Base-by-base conservation (phyloP, 2,329 filamentous ascomycete genomes). In the Lizonia empirigonia region DNA sequence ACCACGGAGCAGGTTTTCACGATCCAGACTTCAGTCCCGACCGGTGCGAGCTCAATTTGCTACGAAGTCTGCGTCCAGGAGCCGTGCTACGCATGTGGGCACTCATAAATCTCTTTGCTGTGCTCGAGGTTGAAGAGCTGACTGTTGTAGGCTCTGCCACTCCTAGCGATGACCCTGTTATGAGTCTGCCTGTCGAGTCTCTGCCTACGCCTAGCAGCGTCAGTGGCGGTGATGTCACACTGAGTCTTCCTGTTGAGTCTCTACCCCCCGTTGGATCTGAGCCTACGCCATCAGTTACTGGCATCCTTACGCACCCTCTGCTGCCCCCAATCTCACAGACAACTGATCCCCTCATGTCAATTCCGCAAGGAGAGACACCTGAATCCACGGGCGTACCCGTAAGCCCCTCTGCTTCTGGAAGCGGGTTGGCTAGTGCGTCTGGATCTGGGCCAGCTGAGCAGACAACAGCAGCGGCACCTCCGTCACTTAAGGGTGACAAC, bases 51-150 rank as follows among this genome's bases (percentile, higher is more conserved):
- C 24, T 53, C 48, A 29, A 51, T 42, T 29, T 69, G 65, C 53
- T 56, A 59, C 34, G 60, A 63, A 50, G 58, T 61, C 29, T 70
- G 67, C 60, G 36, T 68, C 4, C 51, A 62, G 50, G 53, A 61
- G 36, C 63, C 67, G 7, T 68, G 64, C 53, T 42, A 54, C n/a
- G 55, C 59, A 58, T 69, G 66, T 69, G 59, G 45, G 59, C 53
- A 57, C 20, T 38, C 34, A 24, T 34, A n/a, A 3, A 36, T 33
- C 4, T 10, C 18, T 19, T 13, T 36, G 5, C 18, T 18, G 22
- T 16, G 13, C 9, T 30, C 4, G 4, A 33, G 26, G 15, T 32
- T 23, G 7, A 20, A 22, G 38, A 18, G 19, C 49, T 52, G 23
- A 52, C 27, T 13, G 30, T 19, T 13, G 26, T 50, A 41, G 55